phyloP scores from a whole-genome alignment of 2,329 filamentous ascomycete species.

The Endoconidiophora laricicola region DNA sequence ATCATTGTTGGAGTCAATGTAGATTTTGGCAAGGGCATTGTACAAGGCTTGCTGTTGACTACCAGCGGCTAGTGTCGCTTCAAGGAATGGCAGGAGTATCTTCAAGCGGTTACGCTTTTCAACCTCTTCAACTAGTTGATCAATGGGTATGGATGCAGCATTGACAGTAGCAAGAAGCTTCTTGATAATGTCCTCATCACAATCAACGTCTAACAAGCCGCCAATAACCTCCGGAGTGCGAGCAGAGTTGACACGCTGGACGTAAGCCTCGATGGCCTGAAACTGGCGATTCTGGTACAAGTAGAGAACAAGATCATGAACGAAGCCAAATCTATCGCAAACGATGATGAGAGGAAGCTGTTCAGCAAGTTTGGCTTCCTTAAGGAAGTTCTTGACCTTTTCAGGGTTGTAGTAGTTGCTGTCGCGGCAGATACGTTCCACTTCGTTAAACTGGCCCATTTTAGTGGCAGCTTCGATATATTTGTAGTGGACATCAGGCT shows the following conservation, averaged over 20 bases:
- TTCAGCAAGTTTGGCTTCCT: constrained; percentile 82
- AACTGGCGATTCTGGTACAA: constrained; percentile 99
- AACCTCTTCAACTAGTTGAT: constrained; percentile 87
- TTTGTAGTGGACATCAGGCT: constrained; percentile 94
- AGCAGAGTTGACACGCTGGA: constrained; percentile 87
- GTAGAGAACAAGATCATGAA: constrained; percentile 89
- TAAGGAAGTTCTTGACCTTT: constrained; percentile 98
- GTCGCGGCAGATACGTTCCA: constrained; percentile 93
- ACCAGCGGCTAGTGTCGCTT: constrained; percentile 72
- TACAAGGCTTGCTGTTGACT: constrained; percentile 95
- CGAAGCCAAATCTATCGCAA: constrained; percentile 98
- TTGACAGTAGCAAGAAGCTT: constrained; percentile 73
- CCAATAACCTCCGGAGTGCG: constrained; percentile 86
- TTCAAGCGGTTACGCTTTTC: constrained; percentile 91
- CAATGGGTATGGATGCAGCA: constrained; percentile 72
- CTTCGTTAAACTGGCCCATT: constrained; percentile 86
- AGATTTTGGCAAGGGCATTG: constrained; percentile 97
- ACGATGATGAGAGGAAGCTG: constrained; percentile 95
- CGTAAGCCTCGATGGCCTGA: constrained; percentile 95
- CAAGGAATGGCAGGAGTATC: constrained; percentile 87
- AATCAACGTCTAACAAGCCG: constrained; percentile 88
- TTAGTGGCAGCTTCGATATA: constrained; percentile 95
- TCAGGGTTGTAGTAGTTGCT: constrained; percentile 80
- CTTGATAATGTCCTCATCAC: constrained; percentile 93
- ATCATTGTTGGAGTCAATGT: constrained; percentile 97